A percentile compares a stretch with the other conserved stretches of the same genome.
phyloP scores from a whole-genome alignment of 176 grass and related monocot genomes.

The Cenchrus fungigraminus region DNA sequence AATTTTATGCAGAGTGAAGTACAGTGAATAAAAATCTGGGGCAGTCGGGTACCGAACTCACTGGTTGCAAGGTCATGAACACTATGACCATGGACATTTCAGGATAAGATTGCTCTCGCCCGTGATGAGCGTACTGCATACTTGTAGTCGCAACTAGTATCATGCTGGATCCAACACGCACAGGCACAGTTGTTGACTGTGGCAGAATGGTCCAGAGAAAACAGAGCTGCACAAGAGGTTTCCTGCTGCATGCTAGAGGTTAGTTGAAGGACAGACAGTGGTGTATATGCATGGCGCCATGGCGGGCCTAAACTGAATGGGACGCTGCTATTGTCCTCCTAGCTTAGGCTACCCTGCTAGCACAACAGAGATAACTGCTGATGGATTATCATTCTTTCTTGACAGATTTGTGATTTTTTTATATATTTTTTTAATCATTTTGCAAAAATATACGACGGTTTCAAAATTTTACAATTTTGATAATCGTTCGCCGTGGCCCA shows the following conservation, averaged over 20 bases:
- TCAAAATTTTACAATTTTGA: no score
- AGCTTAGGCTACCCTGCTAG: background rate
- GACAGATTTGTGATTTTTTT: background rate
- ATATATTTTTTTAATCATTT: no score
- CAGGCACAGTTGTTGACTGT: conserved; percentile 27
- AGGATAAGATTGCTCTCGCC: background rate
- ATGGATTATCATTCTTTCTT: conserved; percentile 9
- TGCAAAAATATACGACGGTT: no score
- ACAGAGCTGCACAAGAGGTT: background rate
- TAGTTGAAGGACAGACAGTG: background rate
- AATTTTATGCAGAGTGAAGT: background rate
- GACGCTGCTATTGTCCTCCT: background rate
- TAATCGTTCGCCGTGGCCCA: no score
- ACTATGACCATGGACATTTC: conserved; percentile 8
- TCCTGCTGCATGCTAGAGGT: background rate
- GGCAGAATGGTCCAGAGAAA: conserved; percentile 33
- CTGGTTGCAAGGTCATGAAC: background rate
- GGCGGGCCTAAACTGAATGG: background rate
- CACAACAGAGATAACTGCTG: background rate
- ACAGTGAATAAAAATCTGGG: background rate
- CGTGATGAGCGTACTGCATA: conserved; percentile 10
- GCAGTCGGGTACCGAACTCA: background rate
- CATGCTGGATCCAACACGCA: background rate
- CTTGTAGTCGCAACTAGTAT: background rate
- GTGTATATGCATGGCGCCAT: background rate